phyloP scores from a whole-genome alignment of 495 filamentous ascomycete genomes.

The Peziza echinospora region DNA sequence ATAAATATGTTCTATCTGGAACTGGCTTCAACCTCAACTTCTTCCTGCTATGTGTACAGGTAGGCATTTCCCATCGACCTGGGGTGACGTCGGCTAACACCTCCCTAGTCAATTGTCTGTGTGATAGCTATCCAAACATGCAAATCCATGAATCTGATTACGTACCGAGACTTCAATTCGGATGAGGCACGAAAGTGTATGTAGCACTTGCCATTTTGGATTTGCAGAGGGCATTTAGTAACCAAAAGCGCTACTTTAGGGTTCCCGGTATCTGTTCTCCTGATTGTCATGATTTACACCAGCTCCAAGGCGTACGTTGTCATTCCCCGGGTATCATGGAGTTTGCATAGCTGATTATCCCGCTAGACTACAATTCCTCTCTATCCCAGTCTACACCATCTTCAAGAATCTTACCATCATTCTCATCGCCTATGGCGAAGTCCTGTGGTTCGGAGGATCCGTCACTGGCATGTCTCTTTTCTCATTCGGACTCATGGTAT shows the following conservation, averaged over 20 bases:
- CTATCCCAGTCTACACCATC: constrained; percentile 97
- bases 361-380: constrained; percentile 58
- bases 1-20: constrained; percentile 94
- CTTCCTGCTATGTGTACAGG: constrained; percentile 80
- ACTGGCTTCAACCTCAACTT: constrained; percentile 89
- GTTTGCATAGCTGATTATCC: not conserved
- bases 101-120: constrained; percentile 62
- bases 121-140: constrained; percentile 66
- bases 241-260: constrained; percentile 35
- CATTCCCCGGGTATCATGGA: too few relatives aligned
- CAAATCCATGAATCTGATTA: constrained; percentile 68
- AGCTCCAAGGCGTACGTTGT: constrained; percentile 54
- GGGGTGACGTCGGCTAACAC: constrained; percentile 1
- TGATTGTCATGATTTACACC: constrained; percentile 99
- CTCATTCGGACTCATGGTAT: constrained; percentile 93
- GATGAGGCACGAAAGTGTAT: constrained; percentile 82
- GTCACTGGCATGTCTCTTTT: constrained; percentile 74
- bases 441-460: constrained; percentile 94
- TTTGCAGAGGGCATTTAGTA: constrained; percentile 1
- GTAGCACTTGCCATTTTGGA: not conserved
- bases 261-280: constrained; percentile 91
- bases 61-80: constrained; percentile 25
- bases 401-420: constrained; percentile 99
- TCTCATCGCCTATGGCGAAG: constrained; percentile 93
- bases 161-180: constrained; percentile 70